These are phyloP conservation scores for Camellia sinensis DNA, from an alignment of 148 eudicot genomes.

Conservation along the genomic window DNA sequence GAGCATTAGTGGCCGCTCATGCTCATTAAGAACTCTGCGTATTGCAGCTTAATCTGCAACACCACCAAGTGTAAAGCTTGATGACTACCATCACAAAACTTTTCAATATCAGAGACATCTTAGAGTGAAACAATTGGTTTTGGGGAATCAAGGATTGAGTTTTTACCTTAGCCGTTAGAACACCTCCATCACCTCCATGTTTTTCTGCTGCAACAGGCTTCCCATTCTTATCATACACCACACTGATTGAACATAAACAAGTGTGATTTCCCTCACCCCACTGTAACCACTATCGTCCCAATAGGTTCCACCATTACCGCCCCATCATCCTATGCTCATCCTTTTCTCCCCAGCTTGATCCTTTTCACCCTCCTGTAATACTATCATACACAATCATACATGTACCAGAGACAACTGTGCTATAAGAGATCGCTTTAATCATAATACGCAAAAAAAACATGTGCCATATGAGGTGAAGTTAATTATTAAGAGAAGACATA, in stretches of 20 bases:
- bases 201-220: constrained; percentile 37
- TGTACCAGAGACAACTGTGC: neutral
- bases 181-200: constrained; percentile 48
- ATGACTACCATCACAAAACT: too few species aligned
- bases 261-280: constrained; percentile 49
- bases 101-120: constrained; percentile 9
- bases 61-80: too few species aligned
- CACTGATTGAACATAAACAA: constrained; percentile 35
- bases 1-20: constrained; percentile 54
- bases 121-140: constrained; percentile 20
- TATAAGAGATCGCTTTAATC: too few species aligned
- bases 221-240: constrained; percentile 63
- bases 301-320: constrained; percentile 51
- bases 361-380: constrained; percentile 19
- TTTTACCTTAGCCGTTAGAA: constrained; percentile 40
- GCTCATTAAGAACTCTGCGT: constrained; percentile 50
- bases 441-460: too few species aligned
- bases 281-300: constrained; percentile 57
- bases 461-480: too few species aligned
- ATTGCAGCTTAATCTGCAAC: constrained; percentile 56
- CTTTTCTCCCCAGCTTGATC: constrained; percentile 26
- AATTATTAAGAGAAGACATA: neutral
- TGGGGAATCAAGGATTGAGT: neutral
- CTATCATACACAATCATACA: neutral
- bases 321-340: constrained; percentile 59